phyloP scores from a whole-genome alignment of 495 filamentous ascomycete species.

The Trichoderma virens region DNA sequence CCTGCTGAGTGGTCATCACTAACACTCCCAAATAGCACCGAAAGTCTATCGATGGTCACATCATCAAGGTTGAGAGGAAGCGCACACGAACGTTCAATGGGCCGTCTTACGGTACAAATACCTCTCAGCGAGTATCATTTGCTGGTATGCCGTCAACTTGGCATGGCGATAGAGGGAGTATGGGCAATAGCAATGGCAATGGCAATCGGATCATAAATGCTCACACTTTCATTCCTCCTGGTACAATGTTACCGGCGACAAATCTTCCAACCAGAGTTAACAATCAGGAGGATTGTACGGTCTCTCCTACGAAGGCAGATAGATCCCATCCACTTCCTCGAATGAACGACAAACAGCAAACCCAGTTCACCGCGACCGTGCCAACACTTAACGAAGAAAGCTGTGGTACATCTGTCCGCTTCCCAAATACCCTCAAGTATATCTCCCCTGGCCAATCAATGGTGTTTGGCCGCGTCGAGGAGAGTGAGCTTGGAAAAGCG shows the following conservation, averaged over 20 bases:
- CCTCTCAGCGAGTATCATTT: neutral
- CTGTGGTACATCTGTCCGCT: neutral
- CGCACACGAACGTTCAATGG: neutral
- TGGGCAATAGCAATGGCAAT: neutral
- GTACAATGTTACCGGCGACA: neutral
- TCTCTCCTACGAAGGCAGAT: neutral
- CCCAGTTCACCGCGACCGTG: neutral
- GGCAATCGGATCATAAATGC: neutral
- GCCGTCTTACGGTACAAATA: neutral
- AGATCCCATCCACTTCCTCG: neutral
- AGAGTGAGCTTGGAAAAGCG: neutral
- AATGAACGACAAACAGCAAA: neutral
- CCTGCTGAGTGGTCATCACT: neutral
- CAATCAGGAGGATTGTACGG: neutral
- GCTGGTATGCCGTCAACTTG: neutral
- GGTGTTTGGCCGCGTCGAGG: neutral
- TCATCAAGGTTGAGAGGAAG: constrained; percentile 9
- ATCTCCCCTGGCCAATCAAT: neutral
- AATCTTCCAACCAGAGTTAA: neutral
- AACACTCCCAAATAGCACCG: neutral
- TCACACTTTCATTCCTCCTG: neutral
- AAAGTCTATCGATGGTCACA: neutral
- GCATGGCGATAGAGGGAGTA: neutral
- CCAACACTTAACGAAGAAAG: neutral
- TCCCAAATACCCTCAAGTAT: neutral